phyloP scores from a whole-genome alignment of 345 rosid genomes.

The Firmiana major region DNA sequence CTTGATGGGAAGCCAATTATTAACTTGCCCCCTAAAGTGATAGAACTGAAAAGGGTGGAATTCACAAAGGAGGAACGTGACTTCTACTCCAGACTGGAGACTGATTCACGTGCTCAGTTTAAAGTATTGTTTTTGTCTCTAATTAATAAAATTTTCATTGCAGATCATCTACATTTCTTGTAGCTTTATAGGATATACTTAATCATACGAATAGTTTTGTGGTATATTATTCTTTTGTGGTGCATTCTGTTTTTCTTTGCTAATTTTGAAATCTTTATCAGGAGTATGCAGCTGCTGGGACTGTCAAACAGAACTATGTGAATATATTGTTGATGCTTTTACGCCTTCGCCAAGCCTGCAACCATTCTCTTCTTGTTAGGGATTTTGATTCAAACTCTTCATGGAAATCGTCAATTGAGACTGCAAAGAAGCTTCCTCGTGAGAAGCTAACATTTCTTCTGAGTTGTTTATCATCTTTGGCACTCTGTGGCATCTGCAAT shows the following conservation, averaged over 20 bases:
- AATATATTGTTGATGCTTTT: conserved; percentile 94
- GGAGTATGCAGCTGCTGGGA: conserved; percentile 98
- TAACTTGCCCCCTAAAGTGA: conserved; percentile 68
- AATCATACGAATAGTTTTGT: background rate
- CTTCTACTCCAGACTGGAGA: conserved; percentile 76
- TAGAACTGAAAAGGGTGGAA: conserved; percentile 76
- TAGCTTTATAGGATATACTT: background rate
- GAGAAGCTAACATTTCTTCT: conserved; percentile 41
- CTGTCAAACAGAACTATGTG: conserved; percentile 89
- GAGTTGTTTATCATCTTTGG: conserved; percentile 62
- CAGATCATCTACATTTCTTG: background rate
- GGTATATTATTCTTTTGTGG: background rate
- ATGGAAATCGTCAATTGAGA: conserved; percentile 55
- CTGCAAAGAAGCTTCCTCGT: conserved; percentile 52
- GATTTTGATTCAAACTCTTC: conserved; percentile 54
- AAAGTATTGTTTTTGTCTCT: conserved; percentile 41
- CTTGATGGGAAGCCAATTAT: conserved; percentile 91
- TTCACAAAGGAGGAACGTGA: conserved; percentile 78
- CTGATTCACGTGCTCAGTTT: conserved; percentile 80
- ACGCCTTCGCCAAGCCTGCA: conserved; percentile 98
- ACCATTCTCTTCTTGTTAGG: conserved; percentile 90
- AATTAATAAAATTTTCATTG: background rate
- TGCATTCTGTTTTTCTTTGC: background rate
- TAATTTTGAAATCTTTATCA: conserved; percentile 26
- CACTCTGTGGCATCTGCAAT: conserved; percentile 87